A percentile compares a stretch with the other conserved stretches of the same genome.
phyloP scores from a whole-genome alignment of 2,329 filamentous ascomycete species.

The Aspergillus novoparasiticus region DNA sequence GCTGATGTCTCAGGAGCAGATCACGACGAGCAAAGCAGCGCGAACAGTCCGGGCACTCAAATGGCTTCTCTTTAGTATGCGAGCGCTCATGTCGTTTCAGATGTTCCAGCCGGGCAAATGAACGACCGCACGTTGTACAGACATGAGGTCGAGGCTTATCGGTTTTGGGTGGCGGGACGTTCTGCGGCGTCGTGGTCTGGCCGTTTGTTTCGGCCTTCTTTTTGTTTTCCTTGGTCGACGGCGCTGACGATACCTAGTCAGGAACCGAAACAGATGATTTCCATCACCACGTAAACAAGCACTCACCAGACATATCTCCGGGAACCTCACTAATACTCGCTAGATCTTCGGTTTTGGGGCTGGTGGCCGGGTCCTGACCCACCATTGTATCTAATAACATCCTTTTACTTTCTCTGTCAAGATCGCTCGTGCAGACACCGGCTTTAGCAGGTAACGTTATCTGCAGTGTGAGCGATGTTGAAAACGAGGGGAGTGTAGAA shows the following conservation, averaged over 20 bases:
- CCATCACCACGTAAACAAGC: constrained; percentile 5
- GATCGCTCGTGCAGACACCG: background rate
- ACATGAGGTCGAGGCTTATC: constrained; percentile 96
- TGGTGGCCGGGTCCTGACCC: constrained; percentile 37
- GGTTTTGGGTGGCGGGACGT: constrained; percentile 78
- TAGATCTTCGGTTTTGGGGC: constrained; percentile 41
- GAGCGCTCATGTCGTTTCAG: constrained; percentile 96
- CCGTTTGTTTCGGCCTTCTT: constrained; percentile 35
- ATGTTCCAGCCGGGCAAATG: constrained; percentile 93
- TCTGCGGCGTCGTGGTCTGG: constrained; percentile 31
- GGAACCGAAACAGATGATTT: constrained; percentile 1
- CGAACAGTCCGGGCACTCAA: constrained; percentile 92
- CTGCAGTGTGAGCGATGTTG: constrained; percentile 12
- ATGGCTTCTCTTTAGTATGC: constrained; percentile 99
- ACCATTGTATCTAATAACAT: constrained; percentile 45
- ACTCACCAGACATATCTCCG: constrained; percentile 43
- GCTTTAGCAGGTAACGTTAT: constrained; percentile 4
- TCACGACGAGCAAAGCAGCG: constrained; percentile 94
- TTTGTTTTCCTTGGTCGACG: constrained; percentile 28
- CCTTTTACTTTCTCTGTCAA: constrained; percentile 14
- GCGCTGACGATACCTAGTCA: constrained; percentile 20
- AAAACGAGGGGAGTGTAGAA: background rate
- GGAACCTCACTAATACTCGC: constrained; percentile 46
- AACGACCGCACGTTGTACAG: constrained; percentile 86
- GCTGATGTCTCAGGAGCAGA: constrained; percentile 89